Base-by-base conservation (phyloP, 1,284 basidiomycete species). In the Mycena citricolor region DNA sequence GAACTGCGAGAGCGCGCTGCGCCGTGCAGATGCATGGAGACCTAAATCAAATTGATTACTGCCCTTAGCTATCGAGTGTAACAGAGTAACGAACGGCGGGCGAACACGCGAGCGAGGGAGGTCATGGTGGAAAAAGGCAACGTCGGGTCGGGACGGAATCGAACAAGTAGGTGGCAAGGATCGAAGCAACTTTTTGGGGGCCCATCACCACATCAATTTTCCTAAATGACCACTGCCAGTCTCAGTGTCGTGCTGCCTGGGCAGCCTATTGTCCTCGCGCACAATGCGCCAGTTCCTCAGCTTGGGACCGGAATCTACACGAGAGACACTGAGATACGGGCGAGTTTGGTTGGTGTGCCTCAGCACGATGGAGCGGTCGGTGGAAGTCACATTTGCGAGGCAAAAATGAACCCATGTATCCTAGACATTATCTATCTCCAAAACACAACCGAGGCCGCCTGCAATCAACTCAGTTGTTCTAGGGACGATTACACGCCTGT, bases 1-100 rank as follows among this genome's bases (percentile, higher is more conserved):
- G 74, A 99, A 97, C 67, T 86, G 91, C 56, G 84, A 76, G 54
- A 97, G 81, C 35, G 87, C 94, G 69, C 79, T 72, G 56, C 84
- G 73, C 52, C 82, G 78, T 48, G 85, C 77, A 37, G 94, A 92
- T 57, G 79, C 76, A 72, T 93, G 90, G 49, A 97, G 70, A 59
- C 83, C 93, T 95, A 62, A 36, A 40, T 36, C 47, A 17, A 44
- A 32, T n/a, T 32, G 44, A 39, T 43, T 26, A n/a, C n/a, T n/a
- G n/a, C n/a, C n/a, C n/a, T n/a, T n/a, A n/a, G n/a, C n/a, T n/a
- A n/a, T n/a, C n/a, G n/a, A n/a, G n/a, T n/a, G n/a, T n/a, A n/a
- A n/a, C 36, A 4, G 6, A 32, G 13, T 13, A 40, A 67, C 78
- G 42, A 65, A 88, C 86, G 74, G 61, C 86, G 77, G 52, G 79